Evolutionary conservation across 2,329 filamentous ascomycete genomes (phyloP).

Genomic region (Venturia pyrina): DNA sequence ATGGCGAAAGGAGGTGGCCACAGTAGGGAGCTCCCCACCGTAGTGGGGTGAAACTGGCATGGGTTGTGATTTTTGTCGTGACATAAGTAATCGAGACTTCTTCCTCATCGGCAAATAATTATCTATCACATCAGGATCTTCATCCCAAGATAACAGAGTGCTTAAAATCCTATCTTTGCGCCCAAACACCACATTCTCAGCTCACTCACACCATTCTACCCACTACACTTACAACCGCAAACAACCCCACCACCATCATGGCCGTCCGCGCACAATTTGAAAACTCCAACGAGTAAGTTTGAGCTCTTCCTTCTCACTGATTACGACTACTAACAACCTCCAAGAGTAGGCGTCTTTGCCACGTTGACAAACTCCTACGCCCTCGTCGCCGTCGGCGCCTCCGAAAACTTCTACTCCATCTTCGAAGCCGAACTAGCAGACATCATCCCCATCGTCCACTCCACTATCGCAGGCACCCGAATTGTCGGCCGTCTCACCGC

Average conservation of each 20-base stretch:
- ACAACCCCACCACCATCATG: constrained; percentile 27
- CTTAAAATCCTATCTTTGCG: not conserved
- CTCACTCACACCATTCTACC: not conserved
- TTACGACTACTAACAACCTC: not conserved
- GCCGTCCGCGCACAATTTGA: constrained; percentile 59
- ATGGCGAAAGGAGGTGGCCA: not conserved
- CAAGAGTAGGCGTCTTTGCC: constrained; percentile 88
- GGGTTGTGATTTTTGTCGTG: not conserved
- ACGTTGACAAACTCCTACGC: constrained; percentile 97
- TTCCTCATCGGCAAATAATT: not conserved
- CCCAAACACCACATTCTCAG: not conserved
- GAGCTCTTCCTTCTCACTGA: constrained; percentile 14
- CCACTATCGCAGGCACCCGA: constrained; percentile 89
- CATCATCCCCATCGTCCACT: constrained; percentile 92
- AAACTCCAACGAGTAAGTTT: constrained; percentile 77
- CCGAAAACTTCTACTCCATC: constrained; percentile 90
- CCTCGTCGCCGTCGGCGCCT: constrained; percentile 85
- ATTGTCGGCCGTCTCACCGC: constrained; percentile 94
- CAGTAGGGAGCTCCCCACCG: not conserved
- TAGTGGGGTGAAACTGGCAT: not conserved
- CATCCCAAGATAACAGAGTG: not conserved
- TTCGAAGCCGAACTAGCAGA: constrained; percentile 98
- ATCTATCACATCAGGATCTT: not conserved
- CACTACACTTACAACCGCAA: not conserved
- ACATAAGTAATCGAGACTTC: not conserved